A percentile compares a stretch with the other conserved stretches of the same genome.
Evolutionary conservation across 768 basidiomycete genomes (phyloP).

Genomic region (Paxillus involutus): DNA sequence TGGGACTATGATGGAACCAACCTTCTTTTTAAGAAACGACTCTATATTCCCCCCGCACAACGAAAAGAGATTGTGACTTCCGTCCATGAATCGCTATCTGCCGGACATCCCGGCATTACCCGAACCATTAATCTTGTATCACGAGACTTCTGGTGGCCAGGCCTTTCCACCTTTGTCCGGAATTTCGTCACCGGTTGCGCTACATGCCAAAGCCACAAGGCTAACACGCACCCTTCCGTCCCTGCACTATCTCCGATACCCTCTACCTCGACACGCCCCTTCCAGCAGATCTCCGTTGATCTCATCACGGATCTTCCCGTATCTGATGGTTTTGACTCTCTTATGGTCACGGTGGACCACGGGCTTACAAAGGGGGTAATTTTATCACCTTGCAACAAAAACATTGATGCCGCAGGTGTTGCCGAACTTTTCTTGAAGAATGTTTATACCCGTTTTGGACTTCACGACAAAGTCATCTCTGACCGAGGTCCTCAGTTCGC

Average conservation of each 20-base stretch:
- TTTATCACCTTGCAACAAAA: not conserved
- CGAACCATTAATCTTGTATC: not conserved
- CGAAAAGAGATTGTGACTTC: no score
- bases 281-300: not conserved
- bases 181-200: not conserved
- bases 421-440: no score
- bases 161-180: not conserved
- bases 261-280: not conserved
- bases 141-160: conserved; percentile 1
- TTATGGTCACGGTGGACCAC: not conserved
- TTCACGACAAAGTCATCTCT: no score
- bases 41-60: no score
- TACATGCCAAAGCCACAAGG: conserved; percentile 11
- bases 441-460: no score
- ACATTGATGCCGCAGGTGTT: not conserved
- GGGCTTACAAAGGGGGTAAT: not conserved
- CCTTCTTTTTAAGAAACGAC: no score
- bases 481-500: no score
- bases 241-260: not conserved
- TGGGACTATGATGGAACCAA: no score
- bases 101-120: not conserved
- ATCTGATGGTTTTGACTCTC: no score
- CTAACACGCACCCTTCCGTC: not conserved
- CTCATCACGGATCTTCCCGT: not conserved
- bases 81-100: no score